Conservation (phyloP, 306 rosid genomes). For the Purshia tridentata region DNA sequence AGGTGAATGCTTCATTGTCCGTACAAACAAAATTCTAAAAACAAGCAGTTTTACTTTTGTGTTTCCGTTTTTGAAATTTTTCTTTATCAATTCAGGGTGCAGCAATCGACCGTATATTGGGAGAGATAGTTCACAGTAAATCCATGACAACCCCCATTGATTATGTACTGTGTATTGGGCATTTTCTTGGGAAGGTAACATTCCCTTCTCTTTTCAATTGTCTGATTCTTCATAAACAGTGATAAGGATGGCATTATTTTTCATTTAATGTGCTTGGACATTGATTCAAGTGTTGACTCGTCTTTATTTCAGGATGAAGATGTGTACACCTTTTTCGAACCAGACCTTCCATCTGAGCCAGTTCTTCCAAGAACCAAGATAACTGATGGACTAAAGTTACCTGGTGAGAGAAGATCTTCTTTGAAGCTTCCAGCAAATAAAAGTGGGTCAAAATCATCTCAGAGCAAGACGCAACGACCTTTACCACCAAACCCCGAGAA, state of each 20-base stretch:
- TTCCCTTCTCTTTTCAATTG: background rate
- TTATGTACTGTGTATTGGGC: constrained; percentile 85
- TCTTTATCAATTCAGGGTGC: constrained; percentile 64
- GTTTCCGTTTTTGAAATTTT: background rate
- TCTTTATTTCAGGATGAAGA: constrained; percentile 78
- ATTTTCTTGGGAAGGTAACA: constrained; percentile 90
- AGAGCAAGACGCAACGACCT: constrained; percentile 41
- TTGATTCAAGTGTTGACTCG: background rate
- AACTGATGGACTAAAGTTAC: constrained; percentile 51
- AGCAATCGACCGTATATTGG: constrained; percentile 91
- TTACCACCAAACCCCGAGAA: constrained; percentile 44
- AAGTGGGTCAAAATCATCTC: constrained; percentile 55
- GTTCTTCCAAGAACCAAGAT: constrained; percentile 49
- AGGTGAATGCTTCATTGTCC: constrained; percentile 47
- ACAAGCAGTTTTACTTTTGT: constrained; percentile 5
- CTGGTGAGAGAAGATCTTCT: constrained; percentile 54
- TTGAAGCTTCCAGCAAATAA: constrained; percentile 44
- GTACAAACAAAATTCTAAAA: constrained; percentile 13
- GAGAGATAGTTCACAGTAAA: constrained; percentile 94
- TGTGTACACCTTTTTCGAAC: constrained; percentile 87
- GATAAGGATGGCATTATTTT: background rate
- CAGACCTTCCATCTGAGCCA: constrained; percentile 60
- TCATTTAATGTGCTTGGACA: background rate
- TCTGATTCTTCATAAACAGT: background rate
- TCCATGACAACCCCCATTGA: constrained; percentile 90